Percentiles rank a stretch among this genome's conserved stretches.
These are phyloP conservation scores for Sarocladiaceae sp. DNA, from an alignment of 2,329 filamentous ascomycete species.

Conservation along the genomic window DNA sequence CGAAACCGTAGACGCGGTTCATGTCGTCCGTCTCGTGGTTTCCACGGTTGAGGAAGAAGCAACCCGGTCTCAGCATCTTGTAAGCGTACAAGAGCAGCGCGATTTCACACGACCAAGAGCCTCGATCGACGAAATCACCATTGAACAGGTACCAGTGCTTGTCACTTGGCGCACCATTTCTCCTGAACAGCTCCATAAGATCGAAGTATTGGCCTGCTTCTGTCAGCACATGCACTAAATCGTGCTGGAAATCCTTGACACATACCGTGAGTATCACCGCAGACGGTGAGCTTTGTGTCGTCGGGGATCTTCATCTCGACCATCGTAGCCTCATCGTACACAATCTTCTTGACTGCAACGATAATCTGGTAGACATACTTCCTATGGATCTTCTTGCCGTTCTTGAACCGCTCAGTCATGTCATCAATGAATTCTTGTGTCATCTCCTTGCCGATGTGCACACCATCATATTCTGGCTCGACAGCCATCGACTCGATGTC, in stretches of 20 bases:
- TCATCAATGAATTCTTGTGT: constrained; percentile 96
- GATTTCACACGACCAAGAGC: constrained; percentile 98
- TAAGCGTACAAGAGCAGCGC: constrained; percentile 90
- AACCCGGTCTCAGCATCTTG: constrained; percentile 87
- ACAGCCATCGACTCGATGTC: constrained; percentile 83
- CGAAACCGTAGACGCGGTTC: constrained; percentile 98
- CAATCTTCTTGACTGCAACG: constrained; percentile 80
- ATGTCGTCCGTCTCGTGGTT: constrained; percentile 99
- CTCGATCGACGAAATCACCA: constrained; percentile 95
- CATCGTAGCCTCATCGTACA: constrained; percentile 94
- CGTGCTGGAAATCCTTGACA: constrained; percentile 25
- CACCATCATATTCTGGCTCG: constrained; percentile 82
- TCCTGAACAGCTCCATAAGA: constrained; percentile 89
- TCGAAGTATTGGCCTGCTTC: constrained; percentile 90
- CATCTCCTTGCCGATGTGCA: constrained; percentile 74
- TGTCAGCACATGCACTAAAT: background rate
- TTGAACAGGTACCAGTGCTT: constrained; percentile 97
- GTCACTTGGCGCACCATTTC: constrained; percentile 80
- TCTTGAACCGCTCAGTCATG: constrained; percentile 95
- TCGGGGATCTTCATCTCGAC: constrained; percentile 82
- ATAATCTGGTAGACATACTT: constrained; percentile 99
- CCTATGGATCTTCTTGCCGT: constrained; percentile 87
- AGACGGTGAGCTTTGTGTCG: constrained; percentile 82
- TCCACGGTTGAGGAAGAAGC: constrained; percentile 93
- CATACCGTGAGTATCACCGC: constrained; percentile 95